Evolutionary conservation across 805 yeast species (phyloP).

Genomic region (Danielia reshetovae): DNA sequence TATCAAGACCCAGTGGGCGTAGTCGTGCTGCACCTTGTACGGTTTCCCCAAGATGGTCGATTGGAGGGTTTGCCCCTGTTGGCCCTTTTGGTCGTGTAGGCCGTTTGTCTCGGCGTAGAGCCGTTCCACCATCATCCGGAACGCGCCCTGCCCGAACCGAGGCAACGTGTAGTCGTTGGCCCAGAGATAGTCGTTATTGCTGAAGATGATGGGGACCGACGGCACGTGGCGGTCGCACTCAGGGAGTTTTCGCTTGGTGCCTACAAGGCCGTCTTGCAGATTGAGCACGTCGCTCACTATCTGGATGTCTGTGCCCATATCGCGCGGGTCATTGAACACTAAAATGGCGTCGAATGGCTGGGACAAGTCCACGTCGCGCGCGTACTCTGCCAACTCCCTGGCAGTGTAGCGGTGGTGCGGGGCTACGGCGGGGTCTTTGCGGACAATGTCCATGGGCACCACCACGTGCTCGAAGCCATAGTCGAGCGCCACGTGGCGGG

Average conservation of each 20-base stretch:
- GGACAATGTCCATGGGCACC: constrained; percentile 67
- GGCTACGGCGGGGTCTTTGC: constrained; percentile 53
- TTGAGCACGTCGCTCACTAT: constrained; percentile 67
- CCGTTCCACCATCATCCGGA: constrained; percentile 58
- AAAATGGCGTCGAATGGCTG: constrained; percentile 68
- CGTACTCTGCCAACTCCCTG: constrained; percentile 43
- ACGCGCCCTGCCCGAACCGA: constrained; percentile 90
- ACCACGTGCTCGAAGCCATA: constrained; percentile 80
- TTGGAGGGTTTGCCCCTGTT: constrained; percentile 31
- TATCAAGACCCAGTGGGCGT: constrained; percentile 68
- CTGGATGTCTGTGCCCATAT: constrained; percentile 82
- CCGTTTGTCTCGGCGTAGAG: constrained; percentile 53
- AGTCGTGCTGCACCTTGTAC: constrained; percentile 70
- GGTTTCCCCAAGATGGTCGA: constrained; percentile 80
- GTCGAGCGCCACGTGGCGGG: constrained; percentile 65
- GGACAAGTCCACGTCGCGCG: constrained; percentile 22
- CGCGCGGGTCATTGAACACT: constrained; percentile 87
- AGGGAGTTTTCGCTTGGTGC: constrained; percentile 46
- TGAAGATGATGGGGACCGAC: constrained; percentile 68
- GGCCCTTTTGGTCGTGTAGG: no score
- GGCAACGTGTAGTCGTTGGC: constrained; percentile 76
- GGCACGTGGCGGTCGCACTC: constrained; percentile 36
- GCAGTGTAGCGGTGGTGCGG: constrained; percentile 60
- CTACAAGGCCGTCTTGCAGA: constrained; percentile 58
- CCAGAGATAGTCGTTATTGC: constrained; percentile 84